A percentile compares a stretch with the other conserved stretches of the same genome.
Evolutionary conservation across 805 yeast genomes (phyloP).

Genomic region (Monosporozyma aerobia): DNA sequence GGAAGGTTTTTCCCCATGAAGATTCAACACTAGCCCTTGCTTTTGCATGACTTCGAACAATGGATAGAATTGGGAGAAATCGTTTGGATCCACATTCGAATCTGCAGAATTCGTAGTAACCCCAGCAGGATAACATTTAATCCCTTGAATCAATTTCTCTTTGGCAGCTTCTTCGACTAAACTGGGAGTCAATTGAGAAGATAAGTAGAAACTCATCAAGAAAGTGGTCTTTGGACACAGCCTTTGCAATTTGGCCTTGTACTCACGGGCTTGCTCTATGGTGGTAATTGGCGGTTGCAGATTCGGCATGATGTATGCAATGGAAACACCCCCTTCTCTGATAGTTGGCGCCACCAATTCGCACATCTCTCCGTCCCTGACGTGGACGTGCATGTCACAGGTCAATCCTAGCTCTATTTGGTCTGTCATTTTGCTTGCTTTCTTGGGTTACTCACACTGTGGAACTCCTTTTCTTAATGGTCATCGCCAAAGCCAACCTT

Average conservation of each 20-base stretch:
- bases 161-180: constrained; percentile 70
- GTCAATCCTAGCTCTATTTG: constrained; percentile 43
- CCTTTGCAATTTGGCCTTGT: constrained; percentile 52
- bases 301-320: constrained; percentile 95
- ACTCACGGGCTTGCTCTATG: constrained; percentile 58
- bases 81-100: constrained; percentile 89
- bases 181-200: constrained; percentile 75
- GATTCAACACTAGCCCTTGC: constrained; percentile 65
- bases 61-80: constrained; percentile 81
- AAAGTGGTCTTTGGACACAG: constrained; percentile 79
- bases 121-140: constrained; percentile 97
- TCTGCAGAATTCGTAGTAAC: constrained; percentile 87
- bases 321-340: constrained; percentile 80
- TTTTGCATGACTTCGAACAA: constrained; percentile 82
- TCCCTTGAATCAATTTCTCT: constrained; percentile 64
- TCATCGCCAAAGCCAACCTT: neutral
- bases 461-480: neutral
- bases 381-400: constrained; percentile 93
- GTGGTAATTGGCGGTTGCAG: constrained; percentile 86
- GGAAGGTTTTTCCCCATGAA: constrained; percentile 94
- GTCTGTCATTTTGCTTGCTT: neutral
- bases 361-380: constrained; percentile 92
- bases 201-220: constrained; percentile 81
- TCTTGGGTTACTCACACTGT: neutral
- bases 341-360: constrained; percentile 85